These are phyloP conservation scores for Boletus patriciae DNA, from an alignment of 768 basidiomycete genomes.

Conservation along the genomic window DNA sequence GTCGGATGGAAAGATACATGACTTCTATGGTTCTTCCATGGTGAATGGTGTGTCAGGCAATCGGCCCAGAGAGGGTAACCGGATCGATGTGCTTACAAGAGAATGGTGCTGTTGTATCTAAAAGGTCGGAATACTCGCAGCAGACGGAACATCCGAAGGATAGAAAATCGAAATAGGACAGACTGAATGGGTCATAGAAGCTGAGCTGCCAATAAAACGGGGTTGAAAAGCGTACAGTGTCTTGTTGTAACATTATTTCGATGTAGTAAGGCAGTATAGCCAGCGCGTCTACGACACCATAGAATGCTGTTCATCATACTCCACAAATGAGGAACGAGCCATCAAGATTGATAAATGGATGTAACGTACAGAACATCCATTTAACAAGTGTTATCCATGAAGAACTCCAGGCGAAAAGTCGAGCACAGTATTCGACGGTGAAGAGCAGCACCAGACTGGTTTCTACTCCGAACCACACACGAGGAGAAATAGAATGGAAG, in stretches of 20 bases:
- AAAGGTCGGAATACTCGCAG: slow-evolving; percentile 89
- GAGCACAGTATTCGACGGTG: slow-evolving; percentile 78
- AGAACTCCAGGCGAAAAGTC: slow-evolving; percentile 74
- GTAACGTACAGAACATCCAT: slow-evolving; percentile 66
- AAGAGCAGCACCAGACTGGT: slow-evolving; percentile 82
- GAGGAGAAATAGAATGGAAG: slow-evolving; percentile 65
- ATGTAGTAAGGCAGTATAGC: slow-evolving; percentile 89
- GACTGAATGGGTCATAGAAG: slow-evolving; percentile 45
- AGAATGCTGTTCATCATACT: slow-evolving; percentile 55
- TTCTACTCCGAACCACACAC: slow-evolving; percentile 86
- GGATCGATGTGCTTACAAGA: slow-evolving; percentile 56
- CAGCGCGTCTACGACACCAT: slow-evolving; percentile 81
- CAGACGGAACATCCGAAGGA: slow-evolving; percentile 85
- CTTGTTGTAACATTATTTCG: slow-evolving; percentile 78
- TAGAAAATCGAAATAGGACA: slow-evolving; percentile 86
- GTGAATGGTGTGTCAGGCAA: not conserved
- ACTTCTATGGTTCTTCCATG: slow-evolving; percentile 75
- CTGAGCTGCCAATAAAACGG: not conserved
- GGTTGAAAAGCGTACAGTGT: slow-evolving; percentile 60
- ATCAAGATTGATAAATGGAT: not conserved
- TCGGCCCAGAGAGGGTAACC: not conserved
- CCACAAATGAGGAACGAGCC: not conserved
- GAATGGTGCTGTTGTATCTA: slow-evolving; percentile 76
- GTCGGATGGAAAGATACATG: slow-evolving; percentile 85
- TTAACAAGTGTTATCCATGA: slow-evolving; percentile 58